Evolutionary conservation across 1,284 basidiomycete genomes (phyloP).

Genomic region (Wallemia hederae): DNA sequence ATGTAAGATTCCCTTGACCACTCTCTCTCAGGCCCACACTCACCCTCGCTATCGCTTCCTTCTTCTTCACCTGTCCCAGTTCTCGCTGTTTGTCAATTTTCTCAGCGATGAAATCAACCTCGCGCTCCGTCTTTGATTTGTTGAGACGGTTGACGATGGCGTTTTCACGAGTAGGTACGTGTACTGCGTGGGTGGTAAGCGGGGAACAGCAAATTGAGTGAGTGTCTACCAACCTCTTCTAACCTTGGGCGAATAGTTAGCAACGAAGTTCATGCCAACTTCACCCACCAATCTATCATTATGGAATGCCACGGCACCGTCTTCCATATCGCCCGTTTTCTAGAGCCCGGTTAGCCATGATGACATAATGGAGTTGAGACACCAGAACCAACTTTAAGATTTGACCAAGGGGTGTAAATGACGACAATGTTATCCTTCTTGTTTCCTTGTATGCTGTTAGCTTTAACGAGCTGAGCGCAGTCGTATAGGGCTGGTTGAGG

Average conservation of each 20-base stretch:
- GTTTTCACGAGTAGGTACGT: constrained; percentile 58
- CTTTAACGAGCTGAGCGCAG: constrained; percentile 82
- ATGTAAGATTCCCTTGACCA: too few species aligned
- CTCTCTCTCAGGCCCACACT: too few species aligned
- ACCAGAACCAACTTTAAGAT: constrained; percentile 38
- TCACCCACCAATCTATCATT: background rate
- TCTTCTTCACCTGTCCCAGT: constrained; percentile 37
- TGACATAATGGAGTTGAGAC: background rate
- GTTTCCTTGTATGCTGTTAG: constrained; percentile 95
- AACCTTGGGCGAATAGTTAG: constrained; percentile 23
- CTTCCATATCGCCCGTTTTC: constrained; percentile 92
- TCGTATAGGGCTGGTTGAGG: constrained; percentile 51
- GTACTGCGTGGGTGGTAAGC: constrained; percentile 21
- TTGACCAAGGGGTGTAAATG: constrained; percentile 74
- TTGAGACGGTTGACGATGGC: constrained; percentile 72
- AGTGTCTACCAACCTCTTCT: constrained; percentile 29
- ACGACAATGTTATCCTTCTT: constrained; percentile 81
- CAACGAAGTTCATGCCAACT: background rate
- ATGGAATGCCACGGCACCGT: constrained; percentile 82
- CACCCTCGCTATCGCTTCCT: constrained; percentile 32
- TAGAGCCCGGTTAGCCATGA: constrained; percentile 12
- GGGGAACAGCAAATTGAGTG: background rate
- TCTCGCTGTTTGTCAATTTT: constrained; percentile 46
- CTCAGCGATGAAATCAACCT: constrained; percentile 76
- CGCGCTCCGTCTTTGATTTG: constrained; percentile 62